Evolutionary conservation across 2,329 filamentous ascomycete species (phyloP).

Genomic region (Ciborinia camelliae): DNA sequence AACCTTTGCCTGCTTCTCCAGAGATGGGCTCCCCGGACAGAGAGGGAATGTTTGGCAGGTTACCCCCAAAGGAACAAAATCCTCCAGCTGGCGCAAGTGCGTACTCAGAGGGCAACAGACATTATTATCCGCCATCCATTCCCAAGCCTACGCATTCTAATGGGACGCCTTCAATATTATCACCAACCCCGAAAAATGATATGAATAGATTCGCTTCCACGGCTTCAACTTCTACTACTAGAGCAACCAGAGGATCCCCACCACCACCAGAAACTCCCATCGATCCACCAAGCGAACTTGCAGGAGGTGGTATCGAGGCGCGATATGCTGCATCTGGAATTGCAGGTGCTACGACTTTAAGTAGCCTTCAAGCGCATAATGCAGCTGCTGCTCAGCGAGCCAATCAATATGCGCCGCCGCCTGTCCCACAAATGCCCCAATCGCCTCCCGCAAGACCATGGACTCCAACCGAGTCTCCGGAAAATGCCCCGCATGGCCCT

Average conservation of each 20-base stretch:
- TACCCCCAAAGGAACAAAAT: slow-evolving; percentile 39
- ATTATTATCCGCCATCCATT: slow-evolving; percentile 58
- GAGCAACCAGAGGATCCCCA: slow-evolving; percentile 86
- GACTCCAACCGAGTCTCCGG: slow-evolving; percentile 91
- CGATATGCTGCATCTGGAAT: slow-evolving; percentile 90
- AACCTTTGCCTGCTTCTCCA: slow-evolving; percentile 77
- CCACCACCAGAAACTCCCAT: slow-evolving; percentile 92
- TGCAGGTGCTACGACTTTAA: slow-evolving; percentile 78
- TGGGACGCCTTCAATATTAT: slow-evolving; percentile 28
- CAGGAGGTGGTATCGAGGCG: slow-evolving; percentile 80
- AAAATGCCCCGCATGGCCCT: slow-evolving; percentile 81
- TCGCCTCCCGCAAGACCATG: slow-evolving; percentile 61
- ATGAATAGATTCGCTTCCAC: slow-evolving; percentile 71
- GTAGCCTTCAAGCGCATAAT: slow-evolving; percentile 67
- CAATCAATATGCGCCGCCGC: slow-evolving; percentile 66
- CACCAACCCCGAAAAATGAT: slow-evolving; percentile 38
- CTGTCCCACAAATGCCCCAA: slow-evolving; percentile 41
- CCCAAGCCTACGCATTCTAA: slow-evolving; percentile 27
- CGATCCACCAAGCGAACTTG: slow-evolving; percentile 65
- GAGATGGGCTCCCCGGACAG: slow-evolving; percentile 73
- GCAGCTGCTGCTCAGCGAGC: slow-evolving; percentile 77
- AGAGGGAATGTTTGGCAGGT: slow-evolving; percentile 70
- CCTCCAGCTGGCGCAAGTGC: slow-evolving; percentile 21
- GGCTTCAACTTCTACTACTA: slow-evolving; percentile 88
- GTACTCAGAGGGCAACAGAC: slow-evolving; percentile 30